Percentiles rank a stretch among this genome's conserved stretches.
phyloP scores from a whole-genome alignment of 768 basidiomycete genomes.

The Lentinus brumalis region DNA sequence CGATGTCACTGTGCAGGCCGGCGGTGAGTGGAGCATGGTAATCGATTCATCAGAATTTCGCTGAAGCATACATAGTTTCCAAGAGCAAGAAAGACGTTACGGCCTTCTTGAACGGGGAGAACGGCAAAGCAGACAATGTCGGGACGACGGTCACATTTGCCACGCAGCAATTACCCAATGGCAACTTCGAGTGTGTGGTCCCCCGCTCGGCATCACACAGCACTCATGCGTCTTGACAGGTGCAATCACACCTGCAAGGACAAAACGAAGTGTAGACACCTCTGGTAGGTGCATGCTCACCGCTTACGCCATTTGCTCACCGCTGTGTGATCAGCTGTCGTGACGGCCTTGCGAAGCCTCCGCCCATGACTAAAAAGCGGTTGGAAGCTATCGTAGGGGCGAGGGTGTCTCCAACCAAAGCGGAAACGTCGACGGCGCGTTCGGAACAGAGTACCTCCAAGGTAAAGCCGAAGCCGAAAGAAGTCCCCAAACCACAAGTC shows the following conservation, averaged over 20 bases:
- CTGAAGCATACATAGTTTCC: neutral
- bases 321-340: constrained; percentile 56
- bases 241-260: constrained; percentile 84
- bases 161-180: constrained; percentile 55
- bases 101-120: neutral
- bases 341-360: constrained; percentile 63
- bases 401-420: neutral
- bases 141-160: neutral
- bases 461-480: constrained; percentile 7
- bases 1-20: neutral
- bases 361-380: constrained; percentile 38
- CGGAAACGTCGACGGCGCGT: neutral
- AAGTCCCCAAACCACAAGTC: constrained; percentile 24
- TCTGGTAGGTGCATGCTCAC: constrained; percentile 51
- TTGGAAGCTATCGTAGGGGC: constrained; percentile 20
- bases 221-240: constrained; percentile 37
- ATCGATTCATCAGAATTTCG: neutral
- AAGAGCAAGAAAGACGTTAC: neutral
- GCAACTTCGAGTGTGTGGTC: constrained; percentile 59
- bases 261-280: constrained; percentile 72
- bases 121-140: neutral
- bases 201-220: neutral
- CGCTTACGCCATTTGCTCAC: neutral
- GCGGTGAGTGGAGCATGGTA: too few species aligned
- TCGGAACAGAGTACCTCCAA: neutral